These are phyloP conservation scores for Podospora comata DNA, from an alignment of 495 filamentous ascomycete species.

Conservation along the genomic window DNA sequence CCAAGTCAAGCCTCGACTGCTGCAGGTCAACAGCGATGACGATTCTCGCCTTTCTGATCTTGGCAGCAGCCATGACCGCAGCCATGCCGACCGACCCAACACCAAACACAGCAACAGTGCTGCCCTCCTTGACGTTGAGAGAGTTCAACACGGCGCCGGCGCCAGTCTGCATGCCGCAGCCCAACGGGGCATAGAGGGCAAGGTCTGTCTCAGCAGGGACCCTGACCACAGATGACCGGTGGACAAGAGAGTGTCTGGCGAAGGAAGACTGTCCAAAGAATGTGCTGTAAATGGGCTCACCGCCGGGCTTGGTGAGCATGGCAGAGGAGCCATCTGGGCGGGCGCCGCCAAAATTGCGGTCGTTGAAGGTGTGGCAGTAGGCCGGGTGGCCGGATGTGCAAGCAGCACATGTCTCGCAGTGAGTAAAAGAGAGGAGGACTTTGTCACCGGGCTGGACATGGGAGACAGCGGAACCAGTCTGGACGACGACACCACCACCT, in stretches of 20 bases:
- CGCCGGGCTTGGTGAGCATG: slow-evolving; percentile 44
- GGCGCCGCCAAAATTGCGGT: slow-evolving; percentile 39
- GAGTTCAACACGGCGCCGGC: slow-evolving; percentile 44
- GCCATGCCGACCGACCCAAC: slow-evolving; percentile 70
- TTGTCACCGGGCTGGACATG: slow-evolving; percentile 57
- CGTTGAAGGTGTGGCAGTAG: slow-evolving; percentile 50
- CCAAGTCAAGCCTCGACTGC: slow-evolving; percentile 56
- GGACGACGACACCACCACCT: slow-evolving; percentile 59
- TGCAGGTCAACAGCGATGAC: slow-evolving; percentile 67
- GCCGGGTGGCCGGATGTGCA: slow-evolving; percentile 65
- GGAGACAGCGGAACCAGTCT: slow-evolving; percentile 54
- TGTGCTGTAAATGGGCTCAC: slow-evolving; percentile 59
- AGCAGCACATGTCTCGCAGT: slow-evolving; percentile 44
- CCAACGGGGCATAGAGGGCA: slow-evolving; percentile 40
- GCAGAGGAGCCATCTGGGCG: slow-evolving; percentile 21
- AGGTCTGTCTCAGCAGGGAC: slow-evolving; percentile 30
- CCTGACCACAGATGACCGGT: slow-evolving; percentile 32
- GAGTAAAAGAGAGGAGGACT: slow-evolving; percentile 49
- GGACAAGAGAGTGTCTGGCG: slow-evolving; percentile 38
- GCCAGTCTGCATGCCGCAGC: slow-evolving; percentile 50
- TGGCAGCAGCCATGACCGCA: slow-evolving; percentile 48
- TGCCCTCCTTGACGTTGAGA: slow-evolving; percentile 48
- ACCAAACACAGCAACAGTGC: slow-evolving; percentile 66
- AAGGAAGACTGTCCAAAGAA: slow-evolving; percentile 54
- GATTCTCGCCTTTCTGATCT: slow-evolving; percentile 22